These are phyloP conservation scores for Geranium rotundifolium DNA, from an alignment of 345 rosid genomes.

Conservation along the genomic window DNA sequence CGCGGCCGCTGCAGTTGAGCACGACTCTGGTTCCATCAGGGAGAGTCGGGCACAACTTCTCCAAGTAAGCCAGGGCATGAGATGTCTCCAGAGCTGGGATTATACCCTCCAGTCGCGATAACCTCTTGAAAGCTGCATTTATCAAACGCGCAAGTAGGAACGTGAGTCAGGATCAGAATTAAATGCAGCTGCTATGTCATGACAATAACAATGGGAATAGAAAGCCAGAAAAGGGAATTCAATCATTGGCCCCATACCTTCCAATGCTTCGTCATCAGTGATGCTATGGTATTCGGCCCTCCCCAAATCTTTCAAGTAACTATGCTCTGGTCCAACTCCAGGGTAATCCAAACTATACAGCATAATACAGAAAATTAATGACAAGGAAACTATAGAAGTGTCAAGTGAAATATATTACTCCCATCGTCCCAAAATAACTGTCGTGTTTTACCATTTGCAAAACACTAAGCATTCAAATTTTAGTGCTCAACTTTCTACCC, in stretches of 20 bases:
- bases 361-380: not conserved
- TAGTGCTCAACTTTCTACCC: no score
- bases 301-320: conserved; percentile 76
- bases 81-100: conserved; percentile 90
- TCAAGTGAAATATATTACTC: no score
- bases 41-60: conserved; percentile 77
- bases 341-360: conserved; percentile 79
- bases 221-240: no score
- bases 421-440: not conserved
- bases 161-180: no score
- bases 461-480: not conserved
- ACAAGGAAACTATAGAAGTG: not conserved
- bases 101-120: conserved; percentile 70
- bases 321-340: conserved; percentile 98
- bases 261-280: conserved; percentile 83
- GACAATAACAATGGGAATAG: no score
- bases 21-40: conserved; percentile 51
- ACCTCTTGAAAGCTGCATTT: conserved; percentile 71
- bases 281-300: conserved; percentile 74
- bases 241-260: conserved; percentile 32
- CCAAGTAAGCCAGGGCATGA: conserved; percentile 73
- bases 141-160: no score
- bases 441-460: not conserved
- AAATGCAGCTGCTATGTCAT: no score
- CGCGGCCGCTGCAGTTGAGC: conserved; percentile 88